A percentile compares a stretch with the other conserved stretches of the same genome.
These are phyloP conservation scores for Trichosporon sp. DNA, from an alignment of 1,284 basidiomycete genomes.

Conservation along the genomic window DNA sequence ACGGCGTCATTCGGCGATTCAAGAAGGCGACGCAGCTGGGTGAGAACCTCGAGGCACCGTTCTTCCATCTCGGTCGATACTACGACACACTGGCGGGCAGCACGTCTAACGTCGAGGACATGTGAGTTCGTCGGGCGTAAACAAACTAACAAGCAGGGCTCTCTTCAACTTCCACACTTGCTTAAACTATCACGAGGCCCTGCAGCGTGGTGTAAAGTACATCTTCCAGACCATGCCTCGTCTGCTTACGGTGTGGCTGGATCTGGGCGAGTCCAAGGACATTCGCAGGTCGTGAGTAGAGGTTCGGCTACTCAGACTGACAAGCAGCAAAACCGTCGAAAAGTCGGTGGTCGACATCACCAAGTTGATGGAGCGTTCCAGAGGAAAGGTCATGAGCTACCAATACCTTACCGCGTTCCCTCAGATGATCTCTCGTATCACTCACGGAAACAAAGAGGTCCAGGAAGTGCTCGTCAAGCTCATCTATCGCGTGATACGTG, in stretches of 20 bases:
- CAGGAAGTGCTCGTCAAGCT: slow-evolving; percentile 69
- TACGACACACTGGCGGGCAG: slow-evolving; percentile 64
- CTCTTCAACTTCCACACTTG: slow-evolving; percentile 56
- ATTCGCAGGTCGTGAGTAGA: slow-evolving; percentile 37
- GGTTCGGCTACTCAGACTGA: not conserved
- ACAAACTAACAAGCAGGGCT: slow-evolving; percentile 30
- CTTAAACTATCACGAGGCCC: slow-evolving; percentile 72
- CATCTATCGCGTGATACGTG: slow-evolving; percentile 72
- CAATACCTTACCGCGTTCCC: slow-evolving; percentile 97
- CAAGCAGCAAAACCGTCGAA: slow-evolving; percentile 8
- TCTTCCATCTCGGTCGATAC: slow-evolving; percentile 83
- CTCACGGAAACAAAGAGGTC: slow-evolving; percentile 73
- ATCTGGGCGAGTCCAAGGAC: slow-evolving; percentile 71
- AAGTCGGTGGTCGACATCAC: slow-evolving; percentile 58
- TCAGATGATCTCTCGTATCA: slow-evolving; percentile 93
- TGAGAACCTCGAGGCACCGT: slow-evolving; percentile 74
- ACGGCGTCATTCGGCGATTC: slow-evolving; percentile 67
- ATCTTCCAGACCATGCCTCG: slow-evolving; percentile 95
- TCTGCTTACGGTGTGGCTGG: slow-evolving; percentile 92
- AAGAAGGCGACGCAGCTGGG: slow-evolving; percentile 63
- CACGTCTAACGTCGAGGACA: slow-evolving; percentile 28
- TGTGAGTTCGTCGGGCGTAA: not conserved
- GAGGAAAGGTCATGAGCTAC: slow-evolving; percentile 67
- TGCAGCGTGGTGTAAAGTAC: slow-evolving; percentile 86
- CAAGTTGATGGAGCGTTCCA: slow-evolving; percentile 63